These are phyloP conservation scores for Rubroboletus satanas DNA, from an alignment of 768 basidiomycete genomes.

Conservation along the genomic window DNA sequence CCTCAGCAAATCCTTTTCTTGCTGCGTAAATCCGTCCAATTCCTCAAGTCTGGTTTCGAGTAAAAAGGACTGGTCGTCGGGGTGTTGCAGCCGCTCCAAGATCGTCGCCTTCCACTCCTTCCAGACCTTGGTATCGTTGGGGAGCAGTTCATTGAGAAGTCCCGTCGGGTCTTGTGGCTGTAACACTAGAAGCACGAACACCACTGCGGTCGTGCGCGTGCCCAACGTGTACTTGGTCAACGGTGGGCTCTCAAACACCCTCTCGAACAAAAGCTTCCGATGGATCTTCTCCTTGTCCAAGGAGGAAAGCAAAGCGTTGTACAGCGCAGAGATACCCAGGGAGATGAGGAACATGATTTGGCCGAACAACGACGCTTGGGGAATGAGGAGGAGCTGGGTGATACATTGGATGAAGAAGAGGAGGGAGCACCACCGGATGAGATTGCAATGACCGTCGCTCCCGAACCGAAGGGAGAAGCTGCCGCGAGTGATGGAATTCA, in stretches of 20 bases:
- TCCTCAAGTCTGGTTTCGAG: neutral
- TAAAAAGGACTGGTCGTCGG: neutral
- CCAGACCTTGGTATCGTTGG: conserved; percentile 24
- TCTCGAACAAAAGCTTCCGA: conserved; percentile 8
- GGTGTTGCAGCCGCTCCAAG: neutral
- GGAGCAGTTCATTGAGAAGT: conserved; percentile 14
- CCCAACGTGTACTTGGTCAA: conserved; percentile 16
- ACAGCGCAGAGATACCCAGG: conserved; percentile 25
- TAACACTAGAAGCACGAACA: conserved; percentile 17
- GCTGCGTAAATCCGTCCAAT: conserved; percentile 2
- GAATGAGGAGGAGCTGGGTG: conserved; percentile 29
- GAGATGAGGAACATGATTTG: conserved; percentile 31
- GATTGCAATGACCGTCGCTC: conserved; percentile 4
- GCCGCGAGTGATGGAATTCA: conserved; percentile 30
- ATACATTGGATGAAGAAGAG: conserved; percentile 24
- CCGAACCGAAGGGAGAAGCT: conserved; percentile 23
- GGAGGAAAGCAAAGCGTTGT: conserved; percentile 21
- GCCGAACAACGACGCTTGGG: conserved; percentile 26
- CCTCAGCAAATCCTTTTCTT: conserved; percentile 8
- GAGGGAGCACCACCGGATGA: conserved; percentile 20
- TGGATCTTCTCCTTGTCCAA: conserved; percentile 31
- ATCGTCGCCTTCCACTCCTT: conserved; percentile 17
- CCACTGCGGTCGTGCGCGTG: conserved; percentile 15
- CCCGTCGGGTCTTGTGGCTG: neutral
- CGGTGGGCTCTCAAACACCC: conserved; percentile 8